A percentile compares a stretch with the other conserved stretches of the same genome.
Conservation (phyloP, 139 green algal genomes). For the Auxenochlorella protothecoides region DNA sequence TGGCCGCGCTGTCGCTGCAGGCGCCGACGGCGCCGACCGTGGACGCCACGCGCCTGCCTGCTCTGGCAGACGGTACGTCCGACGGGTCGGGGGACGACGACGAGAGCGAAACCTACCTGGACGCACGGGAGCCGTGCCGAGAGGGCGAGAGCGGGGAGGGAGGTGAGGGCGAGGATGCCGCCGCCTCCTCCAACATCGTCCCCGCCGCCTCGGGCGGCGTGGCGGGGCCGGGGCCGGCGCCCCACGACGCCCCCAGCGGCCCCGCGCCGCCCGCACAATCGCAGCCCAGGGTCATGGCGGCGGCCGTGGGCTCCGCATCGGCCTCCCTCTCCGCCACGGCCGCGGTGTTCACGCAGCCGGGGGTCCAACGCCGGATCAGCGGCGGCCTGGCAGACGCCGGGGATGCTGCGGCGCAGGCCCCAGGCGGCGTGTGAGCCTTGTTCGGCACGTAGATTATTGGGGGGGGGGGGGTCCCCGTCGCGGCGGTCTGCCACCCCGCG, state of each 20-base stretch:
- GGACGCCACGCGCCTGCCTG: constrained; percentile 7
- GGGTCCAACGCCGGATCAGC: not conserved
- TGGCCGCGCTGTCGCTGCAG: constrained; percentile 16
- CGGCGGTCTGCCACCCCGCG: too few species aligned
- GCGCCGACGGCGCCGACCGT: not conserved
- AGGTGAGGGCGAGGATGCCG: constrained; percentile 1
- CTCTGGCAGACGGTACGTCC: not conserved
- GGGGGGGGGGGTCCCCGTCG: too few species aligned
- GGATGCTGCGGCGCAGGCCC: not conserved
- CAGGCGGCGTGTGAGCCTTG: too few species aligned
- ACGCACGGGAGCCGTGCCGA: not conserved
- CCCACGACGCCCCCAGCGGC: not conserved
- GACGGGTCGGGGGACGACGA: not conserved
- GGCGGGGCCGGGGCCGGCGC: not conserved
- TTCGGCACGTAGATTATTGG: too few species aligned
- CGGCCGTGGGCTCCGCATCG: not conserved
- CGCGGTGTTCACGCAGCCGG: too few species aligned
- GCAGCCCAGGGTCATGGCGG: not conserved
- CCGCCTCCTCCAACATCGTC: constrained; percentile 5
- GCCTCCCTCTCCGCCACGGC: too few species aligned
- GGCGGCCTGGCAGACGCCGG: not conserved
- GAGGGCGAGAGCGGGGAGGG: not conserved
- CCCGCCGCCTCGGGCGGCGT: not conserved
- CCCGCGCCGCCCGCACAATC: not conserved
- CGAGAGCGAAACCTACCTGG: not conserved